Evolutionary conservation across 352 stramenopile genomes (phyloP).

Genomic region (Phytophthora meadii): DNA sequence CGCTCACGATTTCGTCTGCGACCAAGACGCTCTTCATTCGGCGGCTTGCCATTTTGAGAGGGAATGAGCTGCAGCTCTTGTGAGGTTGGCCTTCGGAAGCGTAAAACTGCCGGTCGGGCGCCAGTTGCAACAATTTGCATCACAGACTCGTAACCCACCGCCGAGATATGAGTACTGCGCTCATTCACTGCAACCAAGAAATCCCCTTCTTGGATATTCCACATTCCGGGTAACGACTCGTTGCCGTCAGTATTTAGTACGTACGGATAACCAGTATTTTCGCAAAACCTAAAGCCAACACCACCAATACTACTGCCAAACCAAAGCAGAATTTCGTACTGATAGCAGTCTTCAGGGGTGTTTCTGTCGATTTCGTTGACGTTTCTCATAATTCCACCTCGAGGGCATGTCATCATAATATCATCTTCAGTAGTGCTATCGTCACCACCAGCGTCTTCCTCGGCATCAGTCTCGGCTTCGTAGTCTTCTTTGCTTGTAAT

Average conservation of each 20-base stretch:
- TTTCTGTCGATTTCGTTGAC: slow-evolving; percentile 1
- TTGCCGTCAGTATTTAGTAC: slow-evolving; percentile 54
- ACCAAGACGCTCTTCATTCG: slow-evolving; percentile 18
- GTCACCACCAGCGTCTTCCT: slow-evolving; percentile 8
- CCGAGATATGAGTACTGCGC: slow-evolving; percentile 38
- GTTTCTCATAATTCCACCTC: background rate
- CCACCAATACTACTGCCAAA: slow-evolving; percentile 50
- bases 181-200: slow-evolving; percentile 62
- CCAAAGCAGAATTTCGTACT: slow-evolving; percentile 64
- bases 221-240: slow-evolving; percentile 66
- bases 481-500: slow-evolving; percentile 26
- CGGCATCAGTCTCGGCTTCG: slow-evolving; percentile 3
- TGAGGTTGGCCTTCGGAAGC: slow-evolving; percentile 46
- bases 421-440: background rate
- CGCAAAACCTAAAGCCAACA: slow-evolving; percentile 46
- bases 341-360: slow-evolving; percentile 15
- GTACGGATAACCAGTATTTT: slow-evolving; percentile 47
- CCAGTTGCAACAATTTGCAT: slow-evolving; percentile 55
- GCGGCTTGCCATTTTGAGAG: slow-evolving; percentile 27
- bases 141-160: slow-evolving; percentile 46
- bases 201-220: slow-evolving; percentile 60
- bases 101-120: slow-evolving; percentile 59
- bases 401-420: background rate
- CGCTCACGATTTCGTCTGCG: slow-evolving; percentile 46
- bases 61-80: slow-evolving; percentile 42